These are phyloP conservation scores for Micractinium sp. DNA, from an alignment of 139 green algal genomes.

Conservation along the genomic window DNA sequence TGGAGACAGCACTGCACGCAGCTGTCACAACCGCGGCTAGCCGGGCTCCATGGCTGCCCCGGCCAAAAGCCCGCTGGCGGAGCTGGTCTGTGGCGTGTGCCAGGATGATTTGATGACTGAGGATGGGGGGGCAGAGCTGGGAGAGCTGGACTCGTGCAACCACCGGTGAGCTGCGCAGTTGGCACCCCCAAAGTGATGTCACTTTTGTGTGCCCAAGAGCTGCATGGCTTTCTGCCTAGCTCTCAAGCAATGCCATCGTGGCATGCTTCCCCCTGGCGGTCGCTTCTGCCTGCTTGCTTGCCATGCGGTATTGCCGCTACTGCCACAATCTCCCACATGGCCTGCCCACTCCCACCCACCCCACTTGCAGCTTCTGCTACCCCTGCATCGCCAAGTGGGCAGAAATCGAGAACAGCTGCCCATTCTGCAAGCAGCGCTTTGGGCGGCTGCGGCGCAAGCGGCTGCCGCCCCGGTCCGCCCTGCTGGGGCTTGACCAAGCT, in stretches of 20 bases:
- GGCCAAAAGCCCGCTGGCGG: background rate
- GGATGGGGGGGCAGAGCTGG: constrained; percentile 40
- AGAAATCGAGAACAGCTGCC: constrained; percentile 69
- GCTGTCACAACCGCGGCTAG: background rate
- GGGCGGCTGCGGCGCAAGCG: constrained; percentile 59
- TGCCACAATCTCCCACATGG: background rate
- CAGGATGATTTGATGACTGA: constrained; percentile 44
- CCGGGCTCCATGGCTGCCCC: background rate
- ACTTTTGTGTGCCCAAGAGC: background rate
- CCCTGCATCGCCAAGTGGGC: constrained; percentile 73
- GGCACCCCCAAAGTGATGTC: background rate
- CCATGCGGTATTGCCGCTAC: background rate
- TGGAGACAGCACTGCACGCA: background rate
- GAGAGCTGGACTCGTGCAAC: constrained; percentile 62
- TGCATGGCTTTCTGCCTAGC: too few relatives aligned
- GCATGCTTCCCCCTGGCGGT: too few relatives aligned
- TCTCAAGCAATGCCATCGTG: too few relatives aligned
- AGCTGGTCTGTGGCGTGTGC: constrained; percentile 37
- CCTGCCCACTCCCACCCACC: background rate
- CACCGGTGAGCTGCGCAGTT: constrained; percentile 42
- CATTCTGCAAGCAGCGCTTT: constrained; percentile 76
- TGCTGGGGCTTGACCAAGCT: background rate
- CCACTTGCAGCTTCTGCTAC: constrained; percentile 65
- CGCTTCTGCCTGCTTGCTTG: background rate
- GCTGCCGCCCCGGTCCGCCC: constrained; percentile 11